Evolutionary conservation across 352 stramenopile species (phyloP).

Genomic region (Globisporangium perplexum): DNA sequence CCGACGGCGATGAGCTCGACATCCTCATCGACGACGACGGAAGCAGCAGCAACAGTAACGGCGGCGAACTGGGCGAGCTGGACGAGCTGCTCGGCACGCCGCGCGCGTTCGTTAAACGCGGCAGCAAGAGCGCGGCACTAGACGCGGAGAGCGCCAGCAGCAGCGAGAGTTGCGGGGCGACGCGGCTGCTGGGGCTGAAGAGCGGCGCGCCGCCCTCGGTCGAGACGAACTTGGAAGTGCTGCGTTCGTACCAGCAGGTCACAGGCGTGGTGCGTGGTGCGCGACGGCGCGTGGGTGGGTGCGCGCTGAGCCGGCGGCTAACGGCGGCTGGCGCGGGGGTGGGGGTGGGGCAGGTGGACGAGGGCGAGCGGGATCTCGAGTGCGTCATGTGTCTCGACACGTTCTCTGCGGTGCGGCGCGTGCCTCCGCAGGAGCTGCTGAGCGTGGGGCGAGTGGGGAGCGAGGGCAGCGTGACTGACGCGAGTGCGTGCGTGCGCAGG

Average conservation of each 20-base stretch:
- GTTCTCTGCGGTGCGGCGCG: constrained; percentile 33
- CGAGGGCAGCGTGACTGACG: not conserved
- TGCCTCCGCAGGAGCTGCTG: not conserved
- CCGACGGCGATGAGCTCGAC: constrained; percentile 19
- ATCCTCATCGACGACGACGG: constrained; percentile 34
- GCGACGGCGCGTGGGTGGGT: too few relatives aligned
- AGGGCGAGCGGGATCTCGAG: constrained; percentile 67
- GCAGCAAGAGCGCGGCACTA: constrained; percentile 9
- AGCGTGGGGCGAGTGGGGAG: too few relatives aligned
- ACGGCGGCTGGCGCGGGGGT: not conserved
- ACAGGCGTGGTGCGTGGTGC: constrained; percentile 39
- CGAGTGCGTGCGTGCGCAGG: constrained; percentile 12
- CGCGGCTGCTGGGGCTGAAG: constrained; percentile 9
- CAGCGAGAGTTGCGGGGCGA: not conserved
- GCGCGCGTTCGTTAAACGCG: constrained; percentile 13
- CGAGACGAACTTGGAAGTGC: constrained; percentile 33
- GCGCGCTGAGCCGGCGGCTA: not conserved
- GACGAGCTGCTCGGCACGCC: constrained; percentile 8
- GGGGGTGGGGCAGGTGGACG: constrained; percentile 31
- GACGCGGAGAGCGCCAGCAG: not conserved
- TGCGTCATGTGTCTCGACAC: constrained; percentile 86
- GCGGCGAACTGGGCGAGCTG: constrained; percentile 11
- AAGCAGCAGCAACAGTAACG: constrained; percentile 3
- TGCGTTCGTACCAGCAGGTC: constrained; percentile 63
- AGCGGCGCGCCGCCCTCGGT: constrained; percentile 7